Evolutionary conservation across 805 yeast genomes (phyloP), one percentile per base, ranked within the genome.

Genomic region (Wickerhamiella dianesei): DNA sequence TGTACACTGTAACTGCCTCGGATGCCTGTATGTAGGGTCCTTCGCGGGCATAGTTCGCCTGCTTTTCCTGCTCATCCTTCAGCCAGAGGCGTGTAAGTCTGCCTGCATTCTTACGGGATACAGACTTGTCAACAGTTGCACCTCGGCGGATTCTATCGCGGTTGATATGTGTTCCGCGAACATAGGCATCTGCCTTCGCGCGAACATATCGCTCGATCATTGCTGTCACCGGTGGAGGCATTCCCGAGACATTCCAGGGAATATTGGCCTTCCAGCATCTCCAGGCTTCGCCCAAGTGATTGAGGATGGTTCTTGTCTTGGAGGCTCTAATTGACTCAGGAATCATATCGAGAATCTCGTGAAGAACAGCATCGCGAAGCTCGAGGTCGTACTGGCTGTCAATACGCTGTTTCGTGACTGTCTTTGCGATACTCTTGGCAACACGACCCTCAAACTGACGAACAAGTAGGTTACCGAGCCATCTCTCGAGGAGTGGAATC

Each of bases 261-360:
- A 92, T 82, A 59, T 92, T 89, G 2, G 98, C 98, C 62, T 92
- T 92, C 99, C 99, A 92, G 62, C 97, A 92, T 61, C 98, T 71
- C 99, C 99, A 92, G 0, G 98, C 98, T 63, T 92, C 98, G 59
- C 94, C 83, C 48, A 92, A 70, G 64, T 92, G 99, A 58, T 92
- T 97, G 43, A 92, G 64, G 45, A 92, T 82, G 0, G 94, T 79
- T 57, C 82, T 82, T 1, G 96, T 78, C 60, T 86, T 88, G 53
- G 76, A 82, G 58, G 85, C 92, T 56, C 84, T 81, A 50, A 92
- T 73, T 1, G 95, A 95, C 52, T 86, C 96, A 0, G 98, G 98
- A 42, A 92, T 87, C 95, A 87, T 87, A 60, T 92, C 99, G 49
- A 92, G 67, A 43, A 92, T 89, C 60, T 92, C 98, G 58, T 86